A percentile compares a stretch with the other conserved stretches of the same genome.
These are phyloP conservation scores for Cercospora sp. DNA, from an alignment of 2,329 filamentous ascomycete genomes.

Conservation along the genomic window DNA sequence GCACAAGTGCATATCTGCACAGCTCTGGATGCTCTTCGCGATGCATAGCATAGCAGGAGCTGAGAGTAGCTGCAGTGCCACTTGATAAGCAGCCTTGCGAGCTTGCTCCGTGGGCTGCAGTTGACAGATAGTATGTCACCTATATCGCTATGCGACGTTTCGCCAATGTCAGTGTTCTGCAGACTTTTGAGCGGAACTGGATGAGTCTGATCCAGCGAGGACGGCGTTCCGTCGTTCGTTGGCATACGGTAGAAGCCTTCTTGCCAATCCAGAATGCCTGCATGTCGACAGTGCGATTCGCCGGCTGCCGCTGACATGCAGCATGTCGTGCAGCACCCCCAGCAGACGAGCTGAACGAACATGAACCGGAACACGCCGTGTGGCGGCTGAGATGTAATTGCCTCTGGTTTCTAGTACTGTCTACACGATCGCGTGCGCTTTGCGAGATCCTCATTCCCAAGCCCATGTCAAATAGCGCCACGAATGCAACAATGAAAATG, in stretches of 20 bases:
- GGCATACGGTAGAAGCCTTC: neutral
- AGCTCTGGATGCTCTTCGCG: neutral
- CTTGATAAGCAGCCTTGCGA: neutral
- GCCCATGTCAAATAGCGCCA: neutral
- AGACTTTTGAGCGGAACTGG: neutral
- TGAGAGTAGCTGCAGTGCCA: conserved; percentile 1
- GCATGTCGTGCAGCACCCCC: neutral
- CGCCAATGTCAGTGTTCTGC: neutral
- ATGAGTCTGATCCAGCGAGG: neutral
- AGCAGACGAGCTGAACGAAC: neutral
- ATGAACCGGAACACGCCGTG: neutral
- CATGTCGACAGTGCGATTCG: neutral
- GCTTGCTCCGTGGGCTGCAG: neutral
- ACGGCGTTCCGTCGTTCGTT: neutral
- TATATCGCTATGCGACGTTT: neutral
- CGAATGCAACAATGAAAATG: conserved; percentile 10
- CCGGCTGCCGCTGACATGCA: neutral
- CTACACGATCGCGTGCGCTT: neutral
- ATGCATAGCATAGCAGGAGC: conserved; percentile 5
- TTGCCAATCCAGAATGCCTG: neutral
- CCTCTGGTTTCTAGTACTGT: conserved; percentile 1
- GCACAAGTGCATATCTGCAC: neutral
- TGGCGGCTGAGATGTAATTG: conserved; percentile 1
- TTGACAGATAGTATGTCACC: too few relatives aligned
- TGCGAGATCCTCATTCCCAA: neutral